Base-by-base conservation (phyloP, 192 early-diverging fungal genomes). In the Entomortierella chlamydospora region DNA sequence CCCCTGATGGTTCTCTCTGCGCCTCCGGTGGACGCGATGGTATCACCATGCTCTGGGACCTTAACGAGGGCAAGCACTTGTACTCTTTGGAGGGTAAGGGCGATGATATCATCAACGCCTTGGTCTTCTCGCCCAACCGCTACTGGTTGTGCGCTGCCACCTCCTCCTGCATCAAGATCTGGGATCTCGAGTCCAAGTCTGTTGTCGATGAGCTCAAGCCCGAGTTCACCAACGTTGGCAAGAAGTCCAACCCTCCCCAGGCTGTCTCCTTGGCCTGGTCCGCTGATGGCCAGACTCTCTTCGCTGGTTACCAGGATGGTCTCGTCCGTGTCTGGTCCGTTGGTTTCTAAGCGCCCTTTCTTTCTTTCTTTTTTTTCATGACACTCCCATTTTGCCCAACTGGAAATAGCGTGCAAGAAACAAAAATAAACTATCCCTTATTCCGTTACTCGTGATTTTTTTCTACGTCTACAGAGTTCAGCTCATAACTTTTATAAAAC, bases 101-200 rank as follows among this genome's bases (percentile, higher is more conserved):
- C 82, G 95, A 92, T 64, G 93, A 94, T 85, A 87, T 91, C 83
- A 95, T 99, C 93, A 95, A 99, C 91, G 91, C 97, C 70, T 90
- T 99, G 58, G 92, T 92, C 76, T 99, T 99, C 94, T 98, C 96
- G 77, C 98, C 98, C 83, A 98, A 99, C 95, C 91, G 97, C 64
- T 99, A 99, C 95, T 99, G 98, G 98, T 91, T 99, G 83, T 97
- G 95, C 91, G 98, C 97, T 83, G 98, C 98, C 83, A 98, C 97
- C 73, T 87, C 87, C 72, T 88, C 88, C 69, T 90, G 91, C 86
- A 98, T 99, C 93, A 98, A 96, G 94, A 96, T 99, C 91, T 99
- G 97, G 97, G 98, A 99, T 86, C 87, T 99, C 70, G 96, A 99
- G 90, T 93, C 91, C 90, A 99, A 99, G 95, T 90, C 90, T 55